These are phyloP conservation scores for Colletotrichum truncatum DNA, from an alignment of 2,329 filamentous ascomycete species.

Conservation along the genomic window DNA sequence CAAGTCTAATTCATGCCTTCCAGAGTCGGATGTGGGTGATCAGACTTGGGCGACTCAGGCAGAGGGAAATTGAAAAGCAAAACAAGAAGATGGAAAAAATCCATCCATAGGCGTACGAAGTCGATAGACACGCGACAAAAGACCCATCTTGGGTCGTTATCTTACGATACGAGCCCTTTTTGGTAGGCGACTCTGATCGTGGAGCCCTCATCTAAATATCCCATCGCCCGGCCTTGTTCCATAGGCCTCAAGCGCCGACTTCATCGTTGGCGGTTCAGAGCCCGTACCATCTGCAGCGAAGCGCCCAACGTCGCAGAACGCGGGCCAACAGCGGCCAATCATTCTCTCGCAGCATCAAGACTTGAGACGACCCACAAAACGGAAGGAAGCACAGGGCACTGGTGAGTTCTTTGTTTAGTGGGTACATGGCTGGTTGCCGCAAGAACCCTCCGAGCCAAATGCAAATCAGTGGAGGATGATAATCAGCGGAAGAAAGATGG, in stretches of 20 bases:
- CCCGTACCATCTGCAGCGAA: slow-evolving; percentile 15
- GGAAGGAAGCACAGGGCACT: slow-evolving; percentile 23
- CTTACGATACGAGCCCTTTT: neutral
- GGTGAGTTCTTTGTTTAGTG: slow-evolving; percentile 27
- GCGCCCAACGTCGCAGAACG: slow-evolving; percentile 21
- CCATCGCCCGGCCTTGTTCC: neutral
- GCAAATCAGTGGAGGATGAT: slow-evolving; percentile 3
- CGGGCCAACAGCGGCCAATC: slow-evolving; percentile 22
- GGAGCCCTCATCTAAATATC: neutral
- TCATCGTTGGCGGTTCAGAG: neutral
- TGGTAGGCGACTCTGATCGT: neutral
- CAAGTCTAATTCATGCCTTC: neutral
- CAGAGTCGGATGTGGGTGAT: neutral
- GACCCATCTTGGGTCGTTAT: neutral
- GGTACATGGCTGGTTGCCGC: slow-evolving; percentile 4
- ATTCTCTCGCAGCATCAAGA: slow-evolving; percentile 21
- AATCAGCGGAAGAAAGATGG: too few relatives aligned
- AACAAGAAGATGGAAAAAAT: too few relatives aligned
- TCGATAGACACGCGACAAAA: too few relatives aligned
- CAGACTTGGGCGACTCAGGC: slow-evolving; percentile 1
- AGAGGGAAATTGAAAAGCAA: too few relatives aligned
- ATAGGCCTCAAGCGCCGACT: slow-evolving; percentile 1
- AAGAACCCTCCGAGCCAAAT: slow-evolving; percentile 14
- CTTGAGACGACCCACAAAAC: slow-evolving; percentile 19
- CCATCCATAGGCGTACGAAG: too few relatives aligned